Evolutionary conservation across 345 rosid genomes (phyloP).

Genomic region (Camelina neglecta): DNA sequence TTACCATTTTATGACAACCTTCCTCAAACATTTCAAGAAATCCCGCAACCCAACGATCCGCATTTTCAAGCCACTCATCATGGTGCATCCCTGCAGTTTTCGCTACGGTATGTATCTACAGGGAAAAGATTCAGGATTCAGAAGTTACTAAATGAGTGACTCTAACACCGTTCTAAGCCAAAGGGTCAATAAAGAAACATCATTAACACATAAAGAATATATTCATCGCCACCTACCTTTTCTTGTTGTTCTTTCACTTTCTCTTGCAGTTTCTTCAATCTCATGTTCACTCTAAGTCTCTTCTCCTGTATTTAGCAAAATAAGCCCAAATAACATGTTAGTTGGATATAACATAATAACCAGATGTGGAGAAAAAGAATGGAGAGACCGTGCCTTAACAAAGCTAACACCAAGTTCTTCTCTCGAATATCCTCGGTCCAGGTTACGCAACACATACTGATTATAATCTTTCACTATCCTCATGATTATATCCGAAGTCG

Average conservation of each 20-base stretch:
- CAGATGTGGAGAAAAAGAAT: background rate
- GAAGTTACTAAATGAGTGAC: background rate
- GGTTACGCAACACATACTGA: constrained; percentile 71
- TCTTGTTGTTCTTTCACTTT: constrained; percentile 77
- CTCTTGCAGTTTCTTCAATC: constrained; percentile 59
- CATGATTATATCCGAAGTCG: constrained; percentile 74
- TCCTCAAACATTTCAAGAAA: constrained; percentile 79
- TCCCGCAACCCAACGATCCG: constrained; percentile 70
- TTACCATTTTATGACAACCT: constrained; percentile 72
- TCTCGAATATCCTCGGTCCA: constrained; percentile 73
- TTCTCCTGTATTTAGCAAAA: constrained; percentile 55
- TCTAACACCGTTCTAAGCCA: too few species aligned
- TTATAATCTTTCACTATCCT: constrained; percentile 76
- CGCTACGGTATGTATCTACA: constrained; percentile 69
- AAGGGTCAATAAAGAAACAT: background rate
- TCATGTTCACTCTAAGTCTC: constrained; percentile 67
- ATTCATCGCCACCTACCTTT: constrained; percentile 51
- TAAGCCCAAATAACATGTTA: constrained; percentile 13
- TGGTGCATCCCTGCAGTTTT: constrained; percentile 64
- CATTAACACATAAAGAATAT: background rate
- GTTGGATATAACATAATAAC: background rate
- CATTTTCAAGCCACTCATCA: constrained; percentile 68
- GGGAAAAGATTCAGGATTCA: constrained; percentile 10
- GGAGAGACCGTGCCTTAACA: constrained; percentile 55
- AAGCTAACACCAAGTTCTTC: constrained; percentile 75